A percentile compares a stretch with the other conserved stretches of the same genome.
These are phyloP conservation scores for Peziza echinospora DNA, from an alignment of 495 filamentous ascomycete genomes.

Conservation along the genomic window DNA sequence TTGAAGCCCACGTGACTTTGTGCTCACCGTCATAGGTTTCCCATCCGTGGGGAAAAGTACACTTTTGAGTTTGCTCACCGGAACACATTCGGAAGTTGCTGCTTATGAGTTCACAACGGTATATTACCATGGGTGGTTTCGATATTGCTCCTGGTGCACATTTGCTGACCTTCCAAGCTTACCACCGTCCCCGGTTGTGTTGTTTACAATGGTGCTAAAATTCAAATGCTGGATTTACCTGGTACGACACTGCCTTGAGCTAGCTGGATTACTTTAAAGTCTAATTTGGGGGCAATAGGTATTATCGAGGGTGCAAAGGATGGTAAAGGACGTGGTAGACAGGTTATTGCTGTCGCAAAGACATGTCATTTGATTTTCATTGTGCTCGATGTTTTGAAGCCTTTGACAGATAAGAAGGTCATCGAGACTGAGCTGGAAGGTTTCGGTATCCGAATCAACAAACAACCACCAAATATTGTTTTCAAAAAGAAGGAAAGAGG, in stretches of 20 bases:
- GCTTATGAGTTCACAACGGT: slow-evolving; percentile 93
- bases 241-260: slow-evolving; percentile 33
- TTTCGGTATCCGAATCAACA: slow-evolving; percentile 96
- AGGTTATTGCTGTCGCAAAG: slow-evolving; percentile 97
- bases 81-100: slow-evolving; percentile 89
- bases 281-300: too few relatives aligned
- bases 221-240: slow-evolving; percentile 95
- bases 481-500: slow-evolving; percentile 99
- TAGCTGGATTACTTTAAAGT: too few relatives aligned
- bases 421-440: slow-evolving; percentile 96
- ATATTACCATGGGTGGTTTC: too few relatives aligned
- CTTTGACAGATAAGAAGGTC: slow-evolving; percentile 83
- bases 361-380: slow-evolving; percentile 98
- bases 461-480: slow-evolving; percentile 84
- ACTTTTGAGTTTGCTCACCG: slow-evolving; percentile 80
- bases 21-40: slow-evolving; percentile 37
- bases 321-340: slow-evolving; percentile 90
- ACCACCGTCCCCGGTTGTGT: slow-evolving; percentile 96
- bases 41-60: slow-evolving; percentile 97
- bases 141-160: too few relatives aligned
- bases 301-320: slow-evolving; percentile 98
- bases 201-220: slow-evolving; percentile 85
- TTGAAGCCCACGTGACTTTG: background rate
- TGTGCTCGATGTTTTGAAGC: slow-evolving; percentile 96
- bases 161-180: slow-evolving; percentile 24